Conservation (phyloP, 1,284 basidiomycete species). For the Pholiota adiposa region DNA sequence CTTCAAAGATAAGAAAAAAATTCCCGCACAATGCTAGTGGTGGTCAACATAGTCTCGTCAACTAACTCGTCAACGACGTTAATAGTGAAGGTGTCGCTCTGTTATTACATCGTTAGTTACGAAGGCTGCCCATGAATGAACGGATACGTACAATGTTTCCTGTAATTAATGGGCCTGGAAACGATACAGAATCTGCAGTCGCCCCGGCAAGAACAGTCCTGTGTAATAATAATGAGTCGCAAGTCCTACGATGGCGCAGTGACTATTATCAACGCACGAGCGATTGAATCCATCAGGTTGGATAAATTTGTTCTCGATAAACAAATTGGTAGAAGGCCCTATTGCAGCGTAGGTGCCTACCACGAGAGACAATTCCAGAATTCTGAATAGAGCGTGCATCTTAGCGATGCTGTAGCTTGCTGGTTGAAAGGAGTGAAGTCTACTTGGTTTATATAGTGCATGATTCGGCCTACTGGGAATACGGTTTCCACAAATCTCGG, state of each 20-base stretch:
- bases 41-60: constrained; percentile 30
- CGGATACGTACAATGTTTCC: constrained; percentile 15
- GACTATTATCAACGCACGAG: constrained; percentile 10
- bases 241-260: too few relatives aligned
- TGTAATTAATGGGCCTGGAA: constrained; percentile 24
- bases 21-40: constrained; percentile 29
- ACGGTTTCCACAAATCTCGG: too few relatives aligned
- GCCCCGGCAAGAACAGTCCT: constrained; percentile 14
- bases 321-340: constrained; percentile 22
- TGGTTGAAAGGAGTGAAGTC: too few relatives aligned
- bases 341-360: constrained; percentile 13
- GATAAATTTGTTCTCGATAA: constrained; percentile 25
- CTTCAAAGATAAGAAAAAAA: background rate
- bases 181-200: constrained; percentile 3
- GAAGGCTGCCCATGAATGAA: background rate
- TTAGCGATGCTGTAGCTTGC: too few relatives aligned
- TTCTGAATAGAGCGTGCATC: background rate
- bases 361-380: constrained; percentile 8
- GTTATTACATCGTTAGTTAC: background rate
- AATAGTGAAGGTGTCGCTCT: constrained; percentile 28
- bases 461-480: too few relatives aligned
- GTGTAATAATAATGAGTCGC: too few relatives aligned
- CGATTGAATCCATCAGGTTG: constrained; percentile 28
- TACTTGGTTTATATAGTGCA: too few relatives aligned
- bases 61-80: constrained; percentile 30